Conservation (phyloP, 208 protist genomes). For the Spongospora subterranea region DNA sequence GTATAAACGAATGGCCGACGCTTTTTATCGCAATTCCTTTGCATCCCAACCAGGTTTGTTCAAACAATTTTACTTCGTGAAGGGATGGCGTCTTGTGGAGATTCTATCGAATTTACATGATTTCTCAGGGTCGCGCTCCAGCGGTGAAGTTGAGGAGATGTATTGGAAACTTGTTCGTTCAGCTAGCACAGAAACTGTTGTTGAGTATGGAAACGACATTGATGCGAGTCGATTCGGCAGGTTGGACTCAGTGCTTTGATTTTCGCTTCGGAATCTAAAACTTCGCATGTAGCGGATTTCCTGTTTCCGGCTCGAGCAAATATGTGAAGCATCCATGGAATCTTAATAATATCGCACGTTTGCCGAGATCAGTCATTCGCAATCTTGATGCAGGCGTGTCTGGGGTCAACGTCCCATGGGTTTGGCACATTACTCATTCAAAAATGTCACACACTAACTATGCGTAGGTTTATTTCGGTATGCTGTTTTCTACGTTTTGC, state of each 20-base stretch:
- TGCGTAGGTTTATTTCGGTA: constrained; percentile 72
- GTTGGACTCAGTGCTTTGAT: neutral
- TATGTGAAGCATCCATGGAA: constrained; percentile 20
- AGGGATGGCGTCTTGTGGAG: neutral
- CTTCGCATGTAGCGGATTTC: neutral
- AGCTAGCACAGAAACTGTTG: neutral
- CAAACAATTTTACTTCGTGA: neutral
- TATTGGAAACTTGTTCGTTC: constrained; percentile 54
- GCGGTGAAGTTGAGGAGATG: neutral
- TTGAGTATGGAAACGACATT: constrained; percentile 59
- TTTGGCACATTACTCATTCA: neutral
- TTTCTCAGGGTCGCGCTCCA: neutral
- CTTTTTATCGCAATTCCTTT: neutral
- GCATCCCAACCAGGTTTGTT: neutral
- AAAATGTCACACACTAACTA: neutral
- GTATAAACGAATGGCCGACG: neutral
- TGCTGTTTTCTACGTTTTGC: constrained; percentile 77
- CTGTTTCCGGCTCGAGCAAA: neutral
- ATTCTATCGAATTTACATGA: neutral
- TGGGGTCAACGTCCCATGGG: constrained; percentile 47
- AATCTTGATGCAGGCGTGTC: neutral
- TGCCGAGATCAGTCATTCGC: neutral
- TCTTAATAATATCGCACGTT: neutral
- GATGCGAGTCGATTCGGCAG: constrained; percentile 30
- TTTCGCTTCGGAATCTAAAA: neutral